A percentile compares a stretch with the other conserved stretches of the same genome.
Conservation (phyloP, 495 filamentous ascomycete species). For the Cercophora samala region DNA sequence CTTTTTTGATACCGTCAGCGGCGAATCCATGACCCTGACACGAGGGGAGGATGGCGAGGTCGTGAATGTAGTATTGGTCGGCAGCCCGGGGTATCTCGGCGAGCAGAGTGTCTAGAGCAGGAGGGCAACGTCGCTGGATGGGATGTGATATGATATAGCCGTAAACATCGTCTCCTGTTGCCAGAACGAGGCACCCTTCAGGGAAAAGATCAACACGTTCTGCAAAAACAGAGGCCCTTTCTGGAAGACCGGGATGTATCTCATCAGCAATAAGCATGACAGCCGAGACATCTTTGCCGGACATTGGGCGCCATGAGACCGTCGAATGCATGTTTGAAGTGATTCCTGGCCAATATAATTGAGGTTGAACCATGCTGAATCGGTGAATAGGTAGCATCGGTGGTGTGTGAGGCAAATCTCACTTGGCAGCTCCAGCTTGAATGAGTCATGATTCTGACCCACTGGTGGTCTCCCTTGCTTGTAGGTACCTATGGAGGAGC, state of each 20-base stretch:
- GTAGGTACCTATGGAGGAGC: neutral
- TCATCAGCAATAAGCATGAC: conserved; percentile 26
- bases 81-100: conserved; percentile 27
- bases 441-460: neutral
- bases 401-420: too few species aligned
- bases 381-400: too few species aligned
- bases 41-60: conserved; percentile 33
- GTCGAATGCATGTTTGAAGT: neutral
- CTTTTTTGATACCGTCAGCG: conserved; percentile 17
- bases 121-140: conserved; percentile 32
- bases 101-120: conserved; percentile 33
- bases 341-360: too few species aligned
- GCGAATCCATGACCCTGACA: conserved; percentile 29
- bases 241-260: conserved; percentile 33
- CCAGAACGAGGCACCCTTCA: conserved; percentile 32
- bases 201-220: conserved; percentile 36
- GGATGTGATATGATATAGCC: conserved; percentile 41
- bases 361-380: too few species aligned
- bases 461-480: neutral
- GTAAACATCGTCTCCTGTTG: conserved; percentile 17
- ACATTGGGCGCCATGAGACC: conserved; percentile 25
- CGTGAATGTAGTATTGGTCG: conserved; percentile 42
- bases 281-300: conserved; percentile 22
- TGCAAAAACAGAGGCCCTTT: conserved; percentile 27
- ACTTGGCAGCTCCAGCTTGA: neutral